Evolutionary conservation across 2,329 filamentous ascomycete species (phyloP), one percentile per base, ranked within the genome.

Genomic region (Cryphonectria nitschkei): DNA sequence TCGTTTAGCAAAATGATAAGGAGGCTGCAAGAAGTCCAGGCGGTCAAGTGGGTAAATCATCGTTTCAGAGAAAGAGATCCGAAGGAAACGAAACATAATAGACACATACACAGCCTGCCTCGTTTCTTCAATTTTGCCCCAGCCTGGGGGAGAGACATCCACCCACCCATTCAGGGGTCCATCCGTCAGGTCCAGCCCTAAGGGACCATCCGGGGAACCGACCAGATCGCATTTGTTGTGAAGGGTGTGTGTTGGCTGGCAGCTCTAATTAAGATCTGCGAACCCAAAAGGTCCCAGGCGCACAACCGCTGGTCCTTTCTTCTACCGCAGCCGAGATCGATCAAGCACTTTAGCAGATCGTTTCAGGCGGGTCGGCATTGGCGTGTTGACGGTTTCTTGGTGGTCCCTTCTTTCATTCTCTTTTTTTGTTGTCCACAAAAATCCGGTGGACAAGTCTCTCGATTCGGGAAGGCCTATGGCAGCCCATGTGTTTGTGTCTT

Each of bases 201-300:
- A 60, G 58, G 32, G 58, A 22, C 58, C 32, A 61, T 61, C 58
- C 58, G 58, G 58, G 58, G 58, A 39, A 61, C 32, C 58, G 58
- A 39, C 7, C 58, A 61, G 58, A 61, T 39, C 58, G 34, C 58
- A 61, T 37, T 11, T 56, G 11, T 32, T 58, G 7, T 50, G 22
- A n/a, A 16, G 52, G 52, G 3, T 14, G 26, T 32, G 34, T 16
- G 29, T 34, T 58, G 58, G 46, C 22, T 11, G 46, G 46, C 46
- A 50, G 46, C 46, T 50, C 46, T 50, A 50, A 50, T 50, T 6
- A 50, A 61, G 58, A 61, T 61, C 58, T 61, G 58, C 58, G 34
- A 39, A 61, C 16, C 34, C n/a, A 39, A 22, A 19, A 37, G 54
- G n/a, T 16, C 22, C 34, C 58, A 39, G 46, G 7, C 46, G 46